Percentiles rank a stretch among this genome's conserved stretches.
Evolutionary conservation across 2,329 filamentous ascomycete species (phyloP).

Genomic region (Trichophyton verrucosum): DNA sequence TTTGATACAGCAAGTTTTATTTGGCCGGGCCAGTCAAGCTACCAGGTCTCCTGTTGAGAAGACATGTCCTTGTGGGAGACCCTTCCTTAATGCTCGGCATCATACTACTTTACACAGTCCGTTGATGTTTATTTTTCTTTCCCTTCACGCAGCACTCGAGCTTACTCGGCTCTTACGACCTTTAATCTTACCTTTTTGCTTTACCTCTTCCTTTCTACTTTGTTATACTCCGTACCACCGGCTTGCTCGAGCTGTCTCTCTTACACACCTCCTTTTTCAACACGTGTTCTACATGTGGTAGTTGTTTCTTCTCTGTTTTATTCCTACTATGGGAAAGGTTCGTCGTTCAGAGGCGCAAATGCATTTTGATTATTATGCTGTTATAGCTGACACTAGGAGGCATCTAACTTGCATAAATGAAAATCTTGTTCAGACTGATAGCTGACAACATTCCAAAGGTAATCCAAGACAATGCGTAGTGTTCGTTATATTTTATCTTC

Average conservation of each 20-base stretch:
- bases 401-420: neutral
- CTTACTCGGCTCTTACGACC: neutral
- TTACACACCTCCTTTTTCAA: neutral
- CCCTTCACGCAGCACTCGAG: neutral
- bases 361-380: neutral
- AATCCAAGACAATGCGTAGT: neutral
- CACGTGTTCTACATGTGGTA: neutral
- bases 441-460: neutral
- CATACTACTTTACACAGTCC: neutral
- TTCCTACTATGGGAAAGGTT: neutral
- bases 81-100: neutral
- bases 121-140: neutral
- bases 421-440: neutral
- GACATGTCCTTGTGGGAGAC: neutral
- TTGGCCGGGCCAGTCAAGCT: neutral
- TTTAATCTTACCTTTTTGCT: neutral
- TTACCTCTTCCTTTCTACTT: neutral
- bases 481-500: no score
- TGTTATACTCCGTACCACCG: neutral
- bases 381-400: neutral
- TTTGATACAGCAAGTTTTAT: neutral
- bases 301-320: neutral
- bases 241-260: neutral
- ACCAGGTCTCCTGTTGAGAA: neutral
- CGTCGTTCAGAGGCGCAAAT: neutral